A percentile compares a stretch with the other conserved stretches of the same genome.
Evolutionary conservation across 306 rosid genomes (phyloP).

Genomic region (Elaeagnus macrophylla): DNA sequence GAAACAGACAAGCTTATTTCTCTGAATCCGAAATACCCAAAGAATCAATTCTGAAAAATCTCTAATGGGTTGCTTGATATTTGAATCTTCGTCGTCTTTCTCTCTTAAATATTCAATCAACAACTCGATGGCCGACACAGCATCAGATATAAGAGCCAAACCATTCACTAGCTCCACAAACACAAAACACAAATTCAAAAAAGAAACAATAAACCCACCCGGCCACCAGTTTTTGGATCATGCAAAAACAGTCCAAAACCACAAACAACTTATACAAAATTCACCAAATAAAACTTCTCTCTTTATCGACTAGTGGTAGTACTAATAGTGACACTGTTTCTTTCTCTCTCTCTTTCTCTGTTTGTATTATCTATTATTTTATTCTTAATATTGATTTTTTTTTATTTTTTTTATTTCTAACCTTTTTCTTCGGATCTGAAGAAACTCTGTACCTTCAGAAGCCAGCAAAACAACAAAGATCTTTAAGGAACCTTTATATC

Average conservation of each 20-base stretch:
- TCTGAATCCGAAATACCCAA: background rate
- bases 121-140: conserved; percentile 30
- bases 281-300: background rate
- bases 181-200: conserved; percentile 6
- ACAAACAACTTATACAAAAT: conserved; percentile 21
- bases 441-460: conserved; percentile 30
- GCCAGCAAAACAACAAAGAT: conserved; percentile 44
- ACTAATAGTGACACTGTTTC: background rate
- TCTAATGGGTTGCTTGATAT: background rate
- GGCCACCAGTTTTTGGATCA: conserved; percentile 24
- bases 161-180: conserved; percentile 8
- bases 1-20: background rate
- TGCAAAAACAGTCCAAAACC: conserved; percentile 40
- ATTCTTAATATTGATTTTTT: background rate
- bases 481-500: conserved; percentile 18
- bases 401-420: conserved; percentile 8
- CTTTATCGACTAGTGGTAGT: background rate
- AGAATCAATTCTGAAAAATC: background rate
- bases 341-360: background rate
- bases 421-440: conserved; percentile 50
- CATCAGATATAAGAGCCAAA: conserved; percentile 27
- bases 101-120: conserved; percentile 22
- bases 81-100: conserved; percentile 12
- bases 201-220: conserved; percentile 3
- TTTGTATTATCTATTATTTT: background rate